Evolutionary conservation across 352 stramenopile species (phyloP).

Genomic region (Phytophthora megakarya): DNA sequence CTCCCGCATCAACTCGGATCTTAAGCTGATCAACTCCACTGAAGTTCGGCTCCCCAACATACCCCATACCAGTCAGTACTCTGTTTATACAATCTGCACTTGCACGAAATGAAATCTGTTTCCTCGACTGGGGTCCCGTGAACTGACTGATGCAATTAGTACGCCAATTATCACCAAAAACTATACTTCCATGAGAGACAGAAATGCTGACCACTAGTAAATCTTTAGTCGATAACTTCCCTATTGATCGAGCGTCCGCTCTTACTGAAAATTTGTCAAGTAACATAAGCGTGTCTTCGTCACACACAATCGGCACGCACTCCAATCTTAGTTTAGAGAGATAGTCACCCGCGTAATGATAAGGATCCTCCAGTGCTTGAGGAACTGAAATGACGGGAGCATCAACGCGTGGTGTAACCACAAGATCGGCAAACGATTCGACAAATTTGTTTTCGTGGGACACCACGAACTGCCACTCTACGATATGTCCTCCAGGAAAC

Average conservation of each 20-base stretch:
- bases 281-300: slow-evolving; percentile 44
- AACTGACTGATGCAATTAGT: slow-evolving; percentile 37
- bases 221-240: slow-evolving; percentile 2
- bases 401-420: slow-evolving; percentile 41
- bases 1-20: slow-evolving; percentile 32
- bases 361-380: slow-evolving; percentile 25
- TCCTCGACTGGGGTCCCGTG: not conserved
- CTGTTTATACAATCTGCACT: slow-evolving; percentile 43
- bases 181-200: slow-evolving; percentile 40
- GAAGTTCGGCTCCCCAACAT: slow-evolving; percentile 47
- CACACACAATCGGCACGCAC: slow-evolving; percentile 45
- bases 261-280: slow-evolving; percentile 50
- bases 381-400: slow-evolving; percentile 54
- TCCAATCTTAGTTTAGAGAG: slow-evolving; percentile 44
- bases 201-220: slow-evolving; percentile 36
- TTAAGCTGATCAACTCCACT: slow-evolving; percentile 50
- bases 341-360: slow-evolving; percentile 45
- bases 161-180: slow-evolving; percentile 21
- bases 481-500: slow-evolving; percentile 25
- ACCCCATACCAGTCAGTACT: slow-evolving; percentile 41
- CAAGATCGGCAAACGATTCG: slow-evolving; percentile 41
- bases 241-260: slow-evolving; percentile 30
- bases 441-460: slow-evolving; percentile 20
- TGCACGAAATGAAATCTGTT: slow-evolving; percentile 33
- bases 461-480: slow-evolving; percentile 58